These are phyloP conservation scores for Periglandula ipomoeae DNA, from an alignment of 2,329 filamentous ascomycete genomes.

Conservation along the genomic window DNA sequence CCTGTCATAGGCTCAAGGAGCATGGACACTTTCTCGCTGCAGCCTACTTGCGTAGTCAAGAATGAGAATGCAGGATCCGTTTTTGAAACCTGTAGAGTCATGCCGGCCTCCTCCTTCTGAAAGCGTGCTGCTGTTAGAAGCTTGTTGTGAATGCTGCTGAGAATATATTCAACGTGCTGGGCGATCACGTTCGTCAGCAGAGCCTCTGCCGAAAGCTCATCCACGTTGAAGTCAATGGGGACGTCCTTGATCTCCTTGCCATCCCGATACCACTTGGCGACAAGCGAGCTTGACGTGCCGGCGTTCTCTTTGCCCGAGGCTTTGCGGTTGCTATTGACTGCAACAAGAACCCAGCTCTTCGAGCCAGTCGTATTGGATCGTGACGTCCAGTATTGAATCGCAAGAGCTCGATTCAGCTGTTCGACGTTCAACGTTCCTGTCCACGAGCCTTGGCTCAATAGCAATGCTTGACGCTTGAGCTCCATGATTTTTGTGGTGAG, in stretches of 20 bases:
- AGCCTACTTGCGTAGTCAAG: conserved; percentile 61
- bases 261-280: conserved; percentile 75
- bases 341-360: conserved; percentile 89
- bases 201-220: conserved; percentile 61
- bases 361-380: conserved; percentile 41
- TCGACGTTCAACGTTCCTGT: conserved; percentile 69
- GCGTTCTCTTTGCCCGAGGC: conserved; percentile 28
- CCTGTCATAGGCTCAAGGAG: conserved; percentile 72
- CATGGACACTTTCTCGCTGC: conserved; percentile 49
- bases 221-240: conserved; percentile 58
- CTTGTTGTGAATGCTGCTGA: conserved; percentile 56
- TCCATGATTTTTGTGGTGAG: conserved; percentile 86
- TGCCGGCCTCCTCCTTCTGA: conserved; percentile 45
- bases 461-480: conserved; percentile 65
- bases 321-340: conserved; percentile 59
- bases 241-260: conserved; percentile 62
- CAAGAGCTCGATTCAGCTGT: conserved; percentile 68
- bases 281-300: conserved; percentile 44
- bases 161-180: conserved; percentile 61
- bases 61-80: conserved; percentile 57
- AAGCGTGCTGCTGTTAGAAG: conserved; percentile 54
- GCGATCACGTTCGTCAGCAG: conserved; percentile 68
- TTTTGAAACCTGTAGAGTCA: conserved; percentile 48
- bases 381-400: conserved; percentile 84
- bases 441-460: conserved; percentile 65